Base-by-base conservation (phyloP, 1,284 basidiomycete species). In the Cutaneotrichosporon spelunceum region DNA sequence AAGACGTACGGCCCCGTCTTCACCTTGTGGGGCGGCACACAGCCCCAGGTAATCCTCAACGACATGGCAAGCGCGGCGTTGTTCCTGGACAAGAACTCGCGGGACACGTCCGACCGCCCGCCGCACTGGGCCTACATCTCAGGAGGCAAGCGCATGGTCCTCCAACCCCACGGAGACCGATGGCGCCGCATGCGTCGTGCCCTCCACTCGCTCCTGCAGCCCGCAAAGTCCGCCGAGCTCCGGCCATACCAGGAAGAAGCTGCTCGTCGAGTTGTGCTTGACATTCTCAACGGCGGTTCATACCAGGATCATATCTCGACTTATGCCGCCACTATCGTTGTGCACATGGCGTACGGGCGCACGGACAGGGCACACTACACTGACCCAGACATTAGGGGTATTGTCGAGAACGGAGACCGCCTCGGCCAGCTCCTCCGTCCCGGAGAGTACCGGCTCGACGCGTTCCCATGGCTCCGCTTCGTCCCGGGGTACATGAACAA, bases 321-420 rank as follows among this genome's bases (percentile, higher is more conserved):
- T 33, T 88, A 85, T 66, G 84, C 86, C 0, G 84, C 86, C 0
- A 84, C 83, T 0, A 82, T 88, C 0, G 85, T 87, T 2, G 81
- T 88, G 75, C 81, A 83, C 2, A 80, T 88, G 52, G 84, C 87
- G 8, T 88, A 88, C 64, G 87, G 87, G 0, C 86, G 85, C 62
- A 77, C 81, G 34, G 79, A 63, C 70, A 83, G 56, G 10, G 82
- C 82, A 44, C 80, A 75, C 0, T 84, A 82, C 62, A 78, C 83
- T 3, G 87, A 88, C 66, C 83, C 83, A 0, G 85, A 86, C 36
- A 82, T 89, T 2, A 62, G 75, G 19, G 80, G 82, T 21, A 82
- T 88, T 45, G 84, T 83, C 56, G 77, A 80, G 14, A 81, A 80
- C 36, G 72, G 84, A 9, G 75, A 77, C 2, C 79, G 84, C 19